Base-by-base conservation (phyloP, 2,329 filamentous ascomycete species). In the Teratosphaeria epicoccoides region DNA sequence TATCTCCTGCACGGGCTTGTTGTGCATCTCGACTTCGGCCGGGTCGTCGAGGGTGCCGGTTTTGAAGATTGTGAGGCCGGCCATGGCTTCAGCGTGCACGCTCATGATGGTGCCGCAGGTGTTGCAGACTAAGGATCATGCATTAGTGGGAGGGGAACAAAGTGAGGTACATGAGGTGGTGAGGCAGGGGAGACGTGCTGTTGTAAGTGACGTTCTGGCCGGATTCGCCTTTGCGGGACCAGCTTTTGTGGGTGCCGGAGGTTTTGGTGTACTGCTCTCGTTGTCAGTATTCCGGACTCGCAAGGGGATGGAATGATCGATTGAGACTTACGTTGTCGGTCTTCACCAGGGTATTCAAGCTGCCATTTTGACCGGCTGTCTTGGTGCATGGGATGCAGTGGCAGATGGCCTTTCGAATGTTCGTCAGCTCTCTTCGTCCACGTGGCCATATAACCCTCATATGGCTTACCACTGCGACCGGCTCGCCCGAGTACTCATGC, bases 401-500 rank as follows among this genome's bases (percentile, higher is more conserved):
- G 55, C 63, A 66, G 23, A 64, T 52, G 3, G 53, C 50, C 59
- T 63, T 25, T 10, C 12, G 2, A 10, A n/a, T n/a, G 44, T 53
- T 24, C 49, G 44, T 46, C 44, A 26, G 26, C 17, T 11, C 25
- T 20, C 5, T 5, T 26, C 23, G 23, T 25, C 43, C 6, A 6
- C 23, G 23, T 12, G 2, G 22, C 24, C 3, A 2, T 47, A 4
- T 14, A 28, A 14, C 2, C 6, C 4, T 25, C 11, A 12, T 6
- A 20, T 28, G 14, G 58, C 60, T 51, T 47, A 63, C 61, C 14
- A 60, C 58, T 10, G 52, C 59, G 10, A 46, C 47, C 37, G 67
- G 61, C 40, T 66, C 63, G 23, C 63, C 63, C 4, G 60, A 56
- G 46, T 66, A 64, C 49, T 68, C 58, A 52, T 68, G 69, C 14